Percentiles rank a stretch among this genome's conserved stretches.
These are phyloP conservation scores for Harringtonia lauricola DNA, from an alignment of 2,329 filamentous ascomycete species.

Conservation along the genomic window DNA sequence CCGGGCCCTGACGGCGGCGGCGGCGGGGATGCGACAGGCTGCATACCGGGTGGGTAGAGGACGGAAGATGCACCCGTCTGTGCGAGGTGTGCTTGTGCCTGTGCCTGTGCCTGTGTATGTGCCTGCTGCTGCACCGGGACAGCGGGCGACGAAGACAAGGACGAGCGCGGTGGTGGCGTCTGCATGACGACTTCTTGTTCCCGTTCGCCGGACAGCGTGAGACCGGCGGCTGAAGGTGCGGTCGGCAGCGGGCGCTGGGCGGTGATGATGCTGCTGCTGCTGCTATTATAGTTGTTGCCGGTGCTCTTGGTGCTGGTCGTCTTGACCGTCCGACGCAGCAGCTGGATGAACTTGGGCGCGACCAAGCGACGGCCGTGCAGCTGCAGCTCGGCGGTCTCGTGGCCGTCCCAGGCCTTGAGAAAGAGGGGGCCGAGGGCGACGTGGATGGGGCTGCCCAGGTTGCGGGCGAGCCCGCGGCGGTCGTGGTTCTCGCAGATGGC, in stretches of 20 bases:
- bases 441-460: conserved; percentile 44
- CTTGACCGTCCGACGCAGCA: conserved; percentile 32
- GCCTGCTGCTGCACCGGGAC: conserved; percentile 26
- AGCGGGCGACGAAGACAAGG: conserved; percentile 8
- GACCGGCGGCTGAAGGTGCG: too few relatives aligned
- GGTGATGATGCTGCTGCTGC: conserved; percentile 15
- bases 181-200: conserved; percentile 7
- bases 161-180: conserved; percentile 3
- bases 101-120: conserved; percentile 38
- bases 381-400: conserved; percentile 34
- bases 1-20: neutral
- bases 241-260: too few relatives aligned
- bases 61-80: too few relatives aligned
- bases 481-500: conserved; percentile 45
- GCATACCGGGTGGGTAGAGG: conserved; percentile 14
- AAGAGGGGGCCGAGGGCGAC: conserved; percentile 45
- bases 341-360: conserved; percentile 34
- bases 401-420: conserved; percentile 51
- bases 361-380: conserved; percentile 27
- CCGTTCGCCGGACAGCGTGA: too few relatives aligned
- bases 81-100: conserved; percentile 21
- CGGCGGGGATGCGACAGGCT: too few relatives aligned
- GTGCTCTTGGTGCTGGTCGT: too few relatives aligned
- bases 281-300: too few relatives aligned
- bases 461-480: conserved; percentile 34